Evolutionary conservation across 495 filamentous ascomycete species (phyloP), one percentile per base, ranked within the genome.

Genomic region (Penicillium paxilli): DNA sequence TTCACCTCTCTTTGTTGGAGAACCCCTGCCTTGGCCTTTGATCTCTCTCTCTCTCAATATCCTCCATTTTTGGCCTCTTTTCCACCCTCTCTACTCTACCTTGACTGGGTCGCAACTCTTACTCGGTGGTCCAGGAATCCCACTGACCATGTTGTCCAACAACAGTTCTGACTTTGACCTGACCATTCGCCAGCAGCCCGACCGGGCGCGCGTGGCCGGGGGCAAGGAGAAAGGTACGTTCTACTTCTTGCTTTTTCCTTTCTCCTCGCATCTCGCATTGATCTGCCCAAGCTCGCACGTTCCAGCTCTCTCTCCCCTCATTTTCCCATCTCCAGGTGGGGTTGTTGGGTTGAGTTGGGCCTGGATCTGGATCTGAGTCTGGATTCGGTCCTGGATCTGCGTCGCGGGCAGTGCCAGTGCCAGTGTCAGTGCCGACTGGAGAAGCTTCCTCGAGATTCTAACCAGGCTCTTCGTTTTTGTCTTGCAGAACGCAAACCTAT

Each of bases 401-500:
- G 11, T n/a, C 8, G n/a, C 7, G n/a, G 2, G 4, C 5, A 1
- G 35, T 16, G 35, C 35, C n/a, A 1, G 35, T 7, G 5, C 33
- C n/a, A 7, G 9, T 17, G 35, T 14, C 35, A 32, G n/a, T n/a
- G 35, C 16, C 14, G 35, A 38, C 16, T 38, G 11, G 35, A 32
- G 30, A 32, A 12, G 11, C 30, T 4, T 32, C 35, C 6, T 38
- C n/a, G n/a, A 16, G 1, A 2, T 38, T 19, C 4, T 19, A 16
- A 38, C 14, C 16, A 16, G n/a, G 11, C 12, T 17, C 14, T 16
- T n/a, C n/a, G n/a, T n/a, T n/a, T n/a, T n/a, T n/a, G n/a, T n/a
- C n/a, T n/a, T 16, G 17, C 40, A 42, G 94, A 91, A 60, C 87
- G 94, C 59, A 96, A 96, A 70, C 91, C 94, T 3, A 86, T 98